phyloP scores from a whole-genome alignment of 1,284 basidiomycete species.

The Paramarasmius palmivorus region DNA sequence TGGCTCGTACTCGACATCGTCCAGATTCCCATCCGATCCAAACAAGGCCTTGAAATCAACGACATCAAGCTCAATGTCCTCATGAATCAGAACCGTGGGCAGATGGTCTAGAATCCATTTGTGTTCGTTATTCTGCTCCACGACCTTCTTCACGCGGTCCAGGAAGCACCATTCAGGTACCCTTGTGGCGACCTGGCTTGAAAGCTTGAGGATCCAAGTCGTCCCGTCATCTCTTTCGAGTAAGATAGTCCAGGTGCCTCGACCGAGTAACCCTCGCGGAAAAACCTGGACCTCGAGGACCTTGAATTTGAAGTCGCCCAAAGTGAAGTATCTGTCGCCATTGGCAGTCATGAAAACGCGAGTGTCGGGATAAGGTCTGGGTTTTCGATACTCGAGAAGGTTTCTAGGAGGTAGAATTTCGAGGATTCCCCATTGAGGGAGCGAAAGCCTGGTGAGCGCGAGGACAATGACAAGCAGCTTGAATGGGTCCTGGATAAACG shows the following conservation, averaged over 20 bases:
- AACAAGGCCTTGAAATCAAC: no score
- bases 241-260: not conserved
- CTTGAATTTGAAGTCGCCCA: not conserved
- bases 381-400: not conserved
- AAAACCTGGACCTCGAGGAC: not conserved
- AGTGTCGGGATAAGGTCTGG: not conserved
- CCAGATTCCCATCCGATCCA: no score
- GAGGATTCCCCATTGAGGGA: not conserved
- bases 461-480: not conserved
- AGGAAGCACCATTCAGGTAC: no score
- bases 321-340: not conserved
- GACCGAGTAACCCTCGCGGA: not conserved
- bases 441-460: not conserved
- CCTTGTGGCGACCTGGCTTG: no score
- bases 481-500: slow-evolving; percentile 9
- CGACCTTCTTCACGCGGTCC: no score
- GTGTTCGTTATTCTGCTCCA: no score
- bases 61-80: no score
- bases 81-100: no score
- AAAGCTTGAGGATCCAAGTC: no score
- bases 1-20: no score
- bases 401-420: not conserved
- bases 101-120: no score
- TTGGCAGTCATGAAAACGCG: not conserved
- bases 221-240: no score